Conservation (phyloP, 139 green algal species). For the Ostreobium quekettii region DNA sequence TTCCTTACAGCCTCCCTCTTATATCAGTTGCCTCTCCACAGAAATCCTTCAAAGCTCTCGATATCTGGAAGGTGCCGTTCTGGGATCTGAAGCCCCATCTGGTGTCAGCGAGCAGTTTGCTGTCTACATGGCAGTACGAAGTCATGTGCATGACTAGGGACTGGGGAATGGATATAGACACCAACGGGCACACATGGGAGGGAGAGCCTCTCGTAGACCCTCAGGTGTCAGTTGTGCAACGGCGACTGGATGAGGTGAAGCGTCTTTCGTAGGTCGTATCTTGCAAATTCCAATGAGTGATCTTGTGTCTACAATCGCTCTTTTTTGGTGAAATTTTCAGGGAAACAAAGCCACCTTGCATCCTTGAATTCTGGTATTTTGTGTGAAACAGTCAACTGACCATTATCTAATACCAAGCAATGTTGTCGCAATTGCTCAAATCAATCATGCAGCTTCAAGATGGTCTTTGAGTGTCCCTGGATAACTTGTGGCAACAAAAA, state of each 20-base stretch:
- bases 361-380: too few relatives aligned
- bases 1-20: not conserved
- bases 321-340: too few relatives aligned
- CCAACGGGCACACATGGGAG: not conserved
- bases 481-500: too few relatives aligned
- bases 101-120: not conserved
- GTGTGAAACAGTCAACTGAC: too few relatives aligned
- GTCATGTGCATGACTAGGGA: not conserved
- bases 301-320: too few relatives aligned
- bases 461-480: too few relatives aligned
- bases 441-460: too few relatives aligned
- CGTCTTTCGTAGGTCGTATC: too few relatives aligned
- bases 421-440: too few relatives aligned
- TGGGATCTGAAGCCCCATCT: not conserved
- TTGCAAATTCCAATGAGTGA: too few relatives aligned
- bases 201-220: not conserved
- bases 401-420: too few relatives aligned
- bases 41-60: not conserved
- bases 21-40: not conserved
- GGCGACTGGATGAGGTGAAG: not conserved
- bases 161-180: not conserved
- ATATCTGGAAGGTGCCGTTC: not conserved
- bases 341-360: too few relatives aligned
- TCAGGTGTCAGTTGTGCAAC: not conserved
- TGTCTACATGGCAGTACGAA: not conserved